phyloP scores from a whole-genome alignment of 2,329 filamentous ascomycete species.

The Ophiostoma tasmaniense region DNA sequence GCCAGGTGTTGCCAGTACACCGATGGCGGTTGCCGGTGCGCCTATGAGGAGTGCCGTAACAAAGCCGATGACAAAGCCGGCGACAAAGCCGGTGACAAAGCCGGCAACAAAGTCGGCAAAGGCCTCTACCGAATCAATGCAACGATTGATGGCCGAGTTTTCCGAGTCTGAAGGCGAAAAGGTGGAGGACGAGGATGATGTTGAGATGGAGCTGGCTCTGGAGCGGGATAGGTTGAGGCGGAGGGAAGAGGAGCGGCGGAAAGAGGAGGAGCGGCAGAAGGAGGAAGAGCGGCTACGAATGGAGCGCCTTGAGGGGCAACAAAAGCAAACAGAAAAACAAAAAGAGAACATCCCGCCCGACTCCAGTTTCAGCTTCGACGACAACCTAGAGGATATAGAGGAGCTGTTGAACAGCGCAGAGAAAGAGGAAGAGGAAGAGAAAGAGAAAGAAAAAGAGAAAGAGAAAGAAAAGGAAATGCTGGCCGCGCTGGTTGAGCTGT shows the following conservation, averaged over 20 bases:
- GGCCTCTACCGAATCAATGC: not conserved
- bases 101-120: no score
- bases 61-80: not conserved
- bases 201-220: not conserved
- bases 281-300: not conserved
- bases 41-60: not conserved
- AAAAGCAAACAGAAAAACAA: not conserved
- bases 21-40: not conserved
- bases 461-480: not conserved
- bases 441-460: not conserved
- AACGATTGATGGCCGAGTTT: slow-evolving; percentile 5
- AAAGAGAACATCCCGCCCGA: not conserved
- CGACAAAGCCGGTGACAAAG: not conserved
- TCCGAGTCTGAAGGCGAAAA: not conserved
- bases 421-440: not conserved
- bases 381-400: not conserved
- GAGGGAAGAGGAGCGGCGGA: not conserved
- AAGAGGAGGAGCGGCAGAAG: not conserved
- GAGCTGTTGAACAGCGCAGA: not conserved
- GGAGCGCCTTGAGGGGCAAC: not conserved
- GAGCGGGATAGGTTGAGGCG: not conserved
- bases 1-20: not conserved
- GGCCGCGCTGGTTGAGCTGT: not conserved
- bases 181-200: not conserved
- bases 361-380: not conserved